phyloP scores from a whole-genome alignment of 2,329 filamentous ascomycete species.

The Cordyceps militaris region DNA sequence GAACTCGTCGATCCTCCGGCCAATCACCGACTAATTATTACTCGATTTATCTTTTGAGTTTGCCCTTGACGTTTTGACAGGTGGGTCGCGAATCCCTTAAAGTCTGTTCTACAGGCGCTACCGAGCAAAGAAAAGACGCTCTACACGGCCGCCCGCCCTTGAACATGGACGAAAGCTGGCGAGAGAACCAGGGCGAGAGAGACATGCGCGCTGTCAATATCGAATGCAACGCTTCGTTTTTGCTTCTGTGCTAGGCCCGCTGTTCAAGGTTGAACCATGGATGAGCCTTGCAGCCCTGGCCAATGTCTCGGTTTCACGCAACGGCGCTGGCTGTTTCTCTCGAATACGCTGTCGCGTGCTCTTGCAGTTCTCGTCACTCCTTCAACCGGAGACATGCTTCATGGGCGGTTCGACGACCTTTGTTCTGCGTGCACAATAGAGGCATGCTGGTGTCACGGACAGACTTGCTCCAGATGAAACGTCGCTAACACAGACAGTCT shows the following conservation, averaged over 20 bases:
- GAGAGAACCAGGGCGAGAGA: not conserved
- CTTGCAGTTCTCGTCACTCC: not conserved
- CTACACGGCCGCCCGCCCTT: not conserved
- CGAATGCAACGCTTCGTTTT: not conserved
- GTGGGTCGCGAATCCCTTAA: constrained; percentile 2
- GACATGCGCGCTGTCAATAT: not conserved
- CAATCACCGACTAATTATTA: not conserved
- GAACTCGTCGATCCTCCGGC: not conserved
- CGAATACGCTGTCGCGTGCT: not conserved
- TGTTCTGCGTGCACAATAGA: not conserved
- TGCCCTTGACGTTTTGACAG: constrained; percentile 3
- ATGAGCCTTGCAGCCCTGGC: not conserved
- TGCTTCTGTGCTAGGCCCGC: not conserved
- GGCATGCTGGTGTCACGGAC: not conserved
- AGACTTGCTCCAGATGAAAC: not conserved
- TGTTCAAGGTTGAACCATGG: not conserved
- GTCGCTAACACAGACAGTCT: not conserved
- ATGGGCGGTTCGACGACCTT: not conserved
- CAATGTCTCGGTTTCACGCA: not conserved
- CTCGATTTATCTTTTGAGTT: not conserved
- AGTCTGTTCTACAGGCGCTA: not conserved
- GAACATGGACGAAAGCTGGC: not conserved
- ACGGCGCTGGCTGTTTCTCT: not conserved
- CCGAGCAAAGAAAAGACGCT: not conserved
- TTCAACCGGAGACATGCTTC: not conserved